Conservation (phyloP, 148 eudicot genomes). For the Arbutus unedo region DNA sequence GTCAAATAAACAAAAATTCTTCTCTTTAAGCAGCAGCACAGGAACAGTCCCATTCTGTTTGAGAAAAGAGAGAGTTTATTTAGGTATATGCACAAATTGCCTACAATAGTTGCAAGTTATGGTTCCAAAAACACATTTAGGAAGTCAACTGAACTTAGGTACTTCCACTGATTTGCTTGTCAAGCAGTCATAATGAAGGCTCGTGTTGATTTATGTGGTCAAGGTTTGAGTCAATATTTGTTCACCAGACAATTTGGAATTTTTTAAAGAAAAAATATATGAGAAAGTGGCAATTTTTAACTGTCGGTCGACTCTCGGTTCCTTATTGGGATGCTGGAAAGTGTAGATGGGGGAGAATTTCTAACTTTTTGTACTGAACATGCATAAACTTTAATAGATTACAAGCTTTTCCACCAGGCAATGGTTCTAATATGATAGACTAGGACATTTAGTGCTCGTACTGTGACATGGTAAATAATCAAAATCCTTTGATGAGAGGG, state of each 20-base stretch:
- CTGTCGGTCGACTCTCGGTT: background rate
- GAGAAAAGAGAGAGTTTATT: background rate
- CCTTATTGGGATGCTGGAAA: background rate
- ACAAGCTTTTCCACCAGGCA: background rate
- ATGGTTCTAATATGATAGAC: background rate
- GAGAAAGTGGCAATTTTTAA: background rate
- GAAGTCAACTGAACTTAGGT: background rate
- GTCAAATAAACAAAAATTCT: background rate
- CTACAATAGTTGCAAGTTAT: background rate
- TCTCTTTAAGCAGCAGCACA: background rate
- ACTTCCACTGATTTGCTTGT: background rate
- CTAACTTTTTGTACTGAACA: background rate
- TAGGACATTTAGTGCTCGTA: background rate
- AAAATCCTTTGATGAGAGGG: background rate
- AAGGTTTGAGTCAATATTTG: conserved; percentile 1
- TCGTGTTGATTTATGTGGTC: background rate
- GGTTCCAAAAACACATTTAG: background rate
- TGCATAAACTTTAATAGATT: background rate
- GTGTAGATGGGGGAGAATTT: background rate
- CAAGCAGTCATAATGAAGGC: background rate
- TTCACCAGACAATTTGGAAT: background rate
- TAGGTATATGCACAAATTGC: background rate
- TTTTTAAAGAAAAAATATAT: background rate
- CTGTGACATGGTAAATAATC: background rate
- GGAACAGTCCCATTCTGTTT: background rate